Base-by-base conservation (phyloP, 306 rosid genomes). In the Bauhinia variegata region DNA sequence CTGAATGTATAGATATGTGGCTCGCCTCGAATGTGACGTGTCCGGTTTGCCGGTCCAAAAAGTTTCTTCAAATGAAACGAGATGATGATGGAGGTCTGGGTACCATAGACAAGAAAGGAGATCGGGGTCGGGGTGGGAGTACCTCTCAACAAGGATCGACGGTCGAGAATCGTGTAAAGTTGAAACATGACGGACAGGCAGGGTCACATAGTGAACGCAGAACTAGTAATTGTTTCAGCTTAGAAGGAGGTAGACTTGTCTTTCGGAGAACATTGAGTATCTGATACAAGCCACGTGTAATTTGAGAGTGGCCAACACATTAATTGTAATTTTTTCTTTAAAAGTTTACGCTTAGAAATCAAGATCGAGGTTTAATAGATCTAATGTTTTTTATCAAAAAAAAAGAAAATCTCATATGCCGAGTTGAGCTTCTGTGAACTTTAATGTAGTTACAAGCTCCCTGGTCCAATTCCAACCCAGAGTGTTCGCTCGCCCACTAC, bases 1-100 rank as follows among this genome's bases (percentile, higher is more conserved):
- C 75, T 0, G 9, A 60, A 0, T 85, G 95, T 17, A 58, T 87
- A 7, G 87, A 88, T 79, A 54, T 57, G 73, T 87, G 95, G 90
- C 85, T 87, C 0, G 8, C 14, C 7, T 19, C 63, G 23, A 86
- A 83, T 63, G 75, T 83, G 77, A 65, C 85, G 0, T 80, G 90
- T 32, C 95, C 90, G 0, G 52, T 87, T 10, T 85, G 90, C 77
- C 73, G 86, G 32, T 74, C 86, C 4, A 63, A 53, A 0, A 18
- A 13, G 8, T 10, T 78, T 0, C 55, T 48, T 4, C 8, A 11
- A 12, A 10, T 13, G 38, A 7, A 23, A 28, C n/a, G 1, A 16
- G 13, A 30, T 10, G 23, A 16, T 12, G 37, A 50, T 30, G 41
- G 9, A 1, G 28, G 28, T 23, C 2, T 23, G 28, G 28, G 28